Percentiles rank a stretch among this genome's conserved stretches.
Conservation (phyloP, 768 basidiomycete species). For the Russula earlei region DNA sequence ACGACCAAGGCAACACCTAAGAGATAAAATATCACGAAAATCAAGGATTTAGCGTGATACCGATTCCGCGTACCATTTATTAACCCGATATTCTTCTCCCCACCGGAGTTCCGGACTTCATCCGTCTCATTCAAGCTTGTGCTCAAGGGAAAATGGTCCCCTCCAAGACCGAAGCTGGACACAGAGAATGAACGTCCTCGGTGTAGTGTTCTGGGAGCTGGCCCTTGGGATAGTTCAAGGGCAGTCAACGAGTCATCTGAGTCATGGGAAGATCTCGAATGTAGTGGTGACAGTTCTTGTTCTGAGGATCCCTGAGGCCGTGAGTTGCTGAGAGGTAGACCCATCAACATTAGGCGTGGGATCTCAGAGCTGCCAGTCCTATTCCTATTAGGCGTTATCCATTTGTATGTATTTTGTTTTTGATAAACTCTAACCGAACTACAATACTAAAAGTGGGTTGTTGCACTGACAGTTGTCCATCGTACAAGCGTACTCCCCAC, state of each 20-base stretch:
- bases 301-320: not conserved
- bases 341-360: too few relatives aligned
- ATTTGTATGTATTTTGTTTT: not conserved
- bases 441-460: too few relatives aligned
- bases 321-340: constrained; percentile 25
- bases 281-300: constrained; percentile 5
- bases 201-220: constrained; percentile 24
- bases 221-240: constrained; percentile 67
- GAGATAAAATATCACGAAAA: not conserved
- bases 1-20: constrained; percentile 80
- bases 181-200: constrained; percentile 48
- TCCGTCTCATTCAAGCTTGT: constrained; percentile 68
- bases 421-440: too few relatives aligned
- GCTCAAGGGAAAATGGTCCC: constrained; percentile 67
- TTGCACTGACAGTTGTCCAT: not conserved
- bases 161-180: constrained; percentile 71
- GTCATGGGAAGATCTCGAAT: constrained; percentile 40
- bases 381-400: not conserved
- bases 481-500: not conserved
- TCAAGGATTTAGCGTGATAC: not conserved
- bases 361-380: too few relatives aligned
- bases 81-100: constrained; percentile 68
- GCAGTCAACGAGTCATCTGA: constrained; percentile 71
- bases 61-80: constrained; percentile 47
- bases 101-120: constrained; percentile 33